phyloP scores from a whole-genome alignment of 2,329 filamentous ascomycete genomes.

The Xylaria sp. region DNA sequence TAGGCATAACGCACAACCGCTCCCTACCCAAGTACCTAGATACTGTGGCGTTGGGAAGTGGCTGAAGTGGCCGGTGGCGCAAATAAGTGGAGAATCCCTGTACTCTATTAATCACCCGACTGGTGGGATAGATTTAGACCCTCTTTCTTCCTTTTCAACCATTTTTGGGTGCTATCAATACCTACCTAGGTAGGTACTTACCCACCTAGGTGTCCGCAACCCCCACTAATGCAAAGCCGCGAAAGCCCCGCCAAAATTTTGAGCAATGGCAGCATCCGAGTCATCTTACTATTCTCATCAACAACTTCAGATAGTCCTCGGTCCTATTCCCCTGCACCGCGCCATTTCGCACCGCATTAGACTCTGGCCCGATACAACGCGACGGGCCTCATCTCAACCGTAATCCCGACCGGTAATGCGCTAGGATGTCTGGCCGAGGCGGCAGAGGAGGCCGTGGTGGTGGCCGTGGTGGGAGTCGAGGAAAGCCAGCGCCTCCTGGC shows the following conservation, averaged over 20 bases:
- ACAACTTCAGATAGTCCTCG: not conserved
- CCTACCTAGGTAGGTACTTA: too few species aligned
- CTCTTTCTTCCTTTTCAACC: too few species aligned
- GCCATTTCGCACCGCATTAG: not conserved
- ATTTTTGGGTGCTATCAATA: too few species aligned
- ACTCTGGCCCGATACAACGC: not conserved
- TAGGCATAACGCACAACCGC: too few species aligned
- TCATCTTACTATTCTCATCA: not conserved
- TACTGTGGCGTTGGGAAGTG: too few species aligned
- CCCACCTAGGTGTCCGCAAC: not conserved
- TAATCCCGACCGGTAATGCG: slow-evolving; percentile 3
- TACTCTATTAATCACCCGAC: too few species aligned
- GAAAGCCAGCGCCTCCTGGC: slow-evolving; percentile 46
- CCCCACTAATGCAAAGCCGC: not conserved
- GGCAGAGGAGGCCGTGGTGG: slow-evolving; percentile 57
- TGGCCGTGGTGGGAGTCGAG: slow-evolving; percentile 53
- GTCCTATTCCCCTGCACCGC: not conserved
- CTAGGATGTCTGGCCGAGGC: slow-evolving; percentile 58
- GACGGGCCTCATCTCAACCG: not conserved
- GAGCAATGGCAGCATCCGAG: slow-evolving; percentile 1
- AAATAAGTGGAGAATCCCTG: too few species aligned
- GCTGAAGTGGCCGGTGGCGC: too few species aligned
- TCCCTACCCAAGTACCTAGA: too few species aligned
- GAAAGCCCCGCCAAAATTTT: slow-evolving; percentile 35
- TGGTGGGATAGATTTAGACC: too few species aligned